phyloP scores from a whole-genome alignment of 208 protist genomes.

The Crithidia thermophila region DNA sequence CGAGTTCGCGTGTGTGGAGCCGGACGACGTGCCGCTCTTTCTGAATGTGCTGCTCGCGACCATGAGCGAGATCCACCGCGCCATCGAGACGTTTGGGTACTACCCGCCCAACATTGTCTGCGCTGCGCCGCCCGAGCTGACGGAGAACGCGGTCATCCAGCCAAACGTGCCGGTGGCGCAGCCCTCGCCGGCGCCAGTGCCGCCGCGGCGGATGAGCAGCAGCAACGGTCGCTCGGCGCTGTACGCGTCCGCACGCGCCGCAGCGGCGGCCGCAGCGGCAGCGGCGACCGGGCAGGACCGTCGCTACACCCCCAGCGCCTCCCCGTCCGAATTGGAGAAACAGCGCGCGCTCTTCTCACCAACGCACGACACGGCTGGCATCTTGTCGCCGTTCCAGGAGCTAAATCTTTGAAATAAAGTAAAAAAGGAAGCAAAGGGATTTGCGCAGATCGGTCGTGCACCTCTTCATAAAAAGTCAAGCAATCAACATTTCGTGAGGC shows the following conservation, averaged over 20 bases:
- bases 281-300: background rate
- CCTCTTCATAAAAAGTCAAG: too few relatives aligned
- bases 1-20: slow-evolving; percentile 16
- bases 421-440: background rate
- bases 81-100: slow-evolving; percentile 26
- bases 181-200: background rate
- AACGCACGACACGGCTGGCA: slow-evolving; percentile 36
- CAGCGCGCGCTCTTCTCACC: slow-evolving; percentile 54
- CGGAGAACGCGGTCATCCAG: background rate
- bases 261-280: slow-evolving; percentile 8
- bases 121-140: background rate
- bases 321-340: slow-evolving; percentile 22
- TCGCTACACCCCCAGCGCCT: slow-evolving; percentile 7
- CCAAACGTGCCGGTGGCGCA: background rate
- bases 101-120: slow-evolving; percentile 25
- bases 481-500: too few relatives aligned
- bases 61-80: slow-evolving; percentile 17
- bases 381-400: slow-evolving; percentile 51
- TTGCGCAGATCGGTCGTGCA: too few relatives aligned
- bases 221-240: background rate
- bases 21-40: slow-evolving; percentile 19
- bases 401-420: slow-evolving; percentile 25
- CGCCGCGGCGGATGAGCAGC: slow-evolving; percentile 13
- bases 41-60: slow-evolving; percentile 9
- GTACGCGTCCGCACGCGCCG: background rate